Percentiles rank a stretch among this genome's conserved stretches.
Evolutionary conservation across 331 rosid species (phyloP).

Genomic region (Stylosanthes scabra): DNA sequence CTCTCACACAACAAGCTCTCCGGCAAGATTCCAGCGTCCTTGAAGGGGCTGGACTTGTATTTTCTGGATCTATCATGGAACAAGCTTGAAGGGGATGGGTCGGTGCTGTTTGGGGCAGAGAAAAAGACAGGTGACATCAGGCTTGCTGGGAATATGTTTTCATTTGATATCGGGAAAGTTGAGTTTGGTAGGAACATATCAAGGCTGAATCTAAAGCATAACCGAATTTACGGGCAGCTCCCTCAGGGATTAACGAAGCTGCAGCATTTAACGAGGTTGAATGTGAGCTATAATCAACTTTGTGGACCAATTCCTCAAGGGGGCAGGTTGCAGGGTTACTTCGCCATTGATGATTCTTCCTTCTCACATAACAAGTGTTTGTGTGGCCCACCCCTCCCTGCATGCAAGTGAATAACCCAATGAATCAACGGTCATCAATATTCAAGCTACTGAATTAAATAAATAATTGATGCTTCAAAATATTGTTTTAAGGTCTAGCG

Average conservation of each 20-base stretch:
- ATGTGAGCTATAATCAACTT: constrained; percentile 47
- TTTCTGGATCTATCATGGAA: constrained; percentile 43
- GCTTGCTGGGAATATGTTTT: constrained; percentile 51
- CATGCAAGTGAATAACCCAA: neutral
- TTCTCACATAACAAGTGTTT: constrained; percentile 17
- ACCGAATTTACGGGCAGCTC: constrained; percentile 49
- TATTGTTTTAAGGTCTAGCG: no score
- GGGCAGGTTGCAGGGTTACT: neutral
- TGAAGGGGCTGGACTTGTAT: constrained; percentile 34
- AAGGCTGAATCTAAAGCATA: constrained; percentile 50
- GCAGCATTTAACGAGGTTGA: constrained; percentile 37
- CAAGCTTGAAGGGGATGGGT: constrained; percentile 59
- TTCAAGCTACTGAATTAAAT: no score
- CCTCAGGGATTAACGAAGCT: constrained; percentile 37
- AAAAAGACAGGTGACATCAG: constrained; percentile 33
- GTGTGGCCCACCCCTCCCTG: constrained; percentile 21
- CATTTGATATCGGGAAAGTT: constrained; percentile 50
- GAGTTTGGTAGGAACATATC: constrained; percentile 40
- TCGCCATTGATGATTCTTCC: neutral
- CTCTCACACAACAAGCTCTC: constrained; percentile 60
- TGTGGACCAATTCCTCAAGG: constrained; percentile 32
- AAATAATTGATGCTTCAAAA: no score
- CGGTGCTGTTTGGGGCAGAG: constrained; percentile 44
- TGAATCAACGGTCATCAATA: no score
- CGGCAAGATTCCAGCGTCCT: constrained; percentile 45